These are phyloP conservation scores for Serendipita vermifera DNA, from an alignment of 768 basidiomycete genomes.

Conservation along the genomic window DNA sequence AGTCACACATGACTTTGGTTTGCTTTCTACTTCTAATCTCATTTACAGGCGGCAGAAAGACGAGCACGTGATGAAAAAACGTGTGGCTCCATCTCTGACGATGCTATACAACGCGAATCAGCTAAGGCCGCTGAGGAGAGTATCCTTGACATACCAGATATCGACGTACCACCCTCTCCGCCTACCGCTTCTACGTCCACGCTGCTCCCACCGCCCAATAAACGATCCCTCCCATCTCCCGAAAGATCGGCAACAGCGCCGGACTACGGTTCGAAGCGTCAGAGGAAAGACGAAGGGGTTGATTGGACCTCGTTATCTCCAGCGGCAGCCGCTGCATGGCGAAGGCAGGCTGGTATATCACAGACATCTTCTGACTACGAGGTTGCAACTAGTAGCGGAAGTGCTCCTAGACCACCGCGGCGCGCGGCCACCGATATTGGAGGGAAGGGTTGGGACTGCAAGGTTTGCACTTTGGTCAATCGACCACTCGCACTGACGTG, in stretches of 20 bases:
- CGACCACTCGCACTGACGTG: conserved; percentile 37
- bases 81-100: conserved; percentile 46
- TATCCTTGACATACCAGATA: conserved; percentile 28
- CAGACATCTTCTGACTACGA: neutral
- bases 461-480: conserved; percentile 58
- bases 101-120: conserved; percentile 43
- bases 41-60: conserved; percentile 68
- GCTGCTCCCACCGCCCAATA: conserved; percentile 10
- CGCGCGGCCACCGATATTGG: neutral
- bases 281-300: too few species aligned
- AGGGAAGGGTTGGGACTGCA: conserved; percentile 24
- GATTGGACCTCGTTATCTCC: too few species aligned
- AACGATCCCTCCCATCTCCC: neutral
- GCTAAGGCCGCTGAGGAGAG: conserved; percentile 59
- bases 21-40: neutral
- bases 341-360: neutral
- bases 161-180: conserved; percentile 2
- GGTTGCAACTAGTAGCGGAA: neutral
- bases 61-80: conserved; percentile 57
- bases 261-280: too few species aligned
- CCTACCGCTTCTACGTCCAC: conserved; percentile 8
- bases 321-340: neutral
- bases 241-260: conserved; percentile 9
- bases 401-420: neutral
- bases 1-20: conserved; percentile 18